Base-by-base conservation (phyloP, 2,329 filamentous ascomycete genomes). In the Aspergillus sp. region DNA sequence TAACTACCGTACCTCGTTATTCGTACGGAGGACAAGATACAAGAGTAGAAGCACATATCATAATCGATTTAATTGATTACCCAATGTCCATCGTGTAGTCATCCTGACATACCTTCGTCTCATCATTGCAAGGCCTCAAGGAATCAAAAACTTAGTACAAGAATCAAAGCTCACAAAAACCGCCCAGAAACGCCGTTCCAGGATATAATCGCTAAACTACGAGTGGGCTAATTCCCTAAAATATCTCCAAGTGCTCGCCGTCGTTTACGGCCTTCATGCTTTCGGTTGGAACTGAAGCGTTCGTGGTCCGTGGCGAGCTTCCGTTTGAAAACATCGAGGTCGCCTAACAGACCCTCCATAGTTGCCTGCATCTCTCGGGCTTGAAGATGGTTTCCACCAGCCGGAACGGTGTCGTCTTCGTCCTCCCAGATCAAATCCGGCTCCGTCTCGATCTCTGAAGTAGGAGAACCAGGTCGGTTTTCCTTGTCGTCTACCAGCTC, bases 271-370 rank as follows among this genome's bases (percentile, higher is more conserved):
- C 63, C 57, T 13, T 59, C 61, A 1, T 52, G 58, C 24, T 65
- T 65, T 47, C 67, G 65, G 20, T 55, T 62, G 5, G 70, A 66
- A 13, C 70, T 70, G 56, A 76, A 77, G 56, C 74, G 69, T 47
- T 77, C 72, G 60, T 76, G 72, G 38, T 98, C 95, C 66, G 95
- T 91, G 6, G 85, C 87, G 61, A 98, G 86, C 78, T 96, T 98
- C 67, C 86, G 86, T 73, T 89, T 89, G 78, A 96, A 96, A 70
- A 93, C 73, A 30, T 83, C 84, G 54, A 96, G 71, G 66, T 98
- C 93, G 65, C 87, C 86, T 62, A 99, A 80, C 68, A 98, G 83
- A 36, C 89, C 87, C 64, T 93, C 86, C 81, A 96, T 93, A 68
- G 91, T 86, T n/a, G 87, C 86, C 70, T 97, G 90, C 78, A 93